Base-by-base conservation (phyloP, 192 early-diverging fungal genomes). In the Rhizophagus clarus region DNA sequence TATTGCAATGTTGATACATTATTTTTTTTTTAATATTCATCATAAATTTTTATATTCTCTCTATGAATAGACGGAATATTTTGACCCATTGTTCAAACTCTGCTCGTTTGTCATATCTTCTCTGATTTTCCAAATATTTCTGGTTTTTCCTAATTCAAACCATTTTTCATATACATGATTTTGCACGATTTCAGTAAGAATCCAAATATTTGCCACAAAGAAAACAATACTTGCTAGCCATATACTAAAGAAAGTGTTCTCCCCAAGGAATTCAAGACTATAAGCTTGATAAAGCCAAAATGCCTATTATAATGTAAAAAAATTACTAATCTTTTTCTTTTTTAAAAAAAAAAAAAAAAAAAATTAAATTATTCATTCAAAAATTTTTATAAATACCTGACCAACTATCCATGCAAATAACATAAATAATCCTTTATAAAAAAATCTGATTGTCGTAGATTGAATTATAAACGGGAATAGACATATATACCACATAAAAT, bases 401-500 rank as follows among this genome's bases (percentile, higher is more conserved):
- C 87, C 86, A 14, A 77, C 88, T 32, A 95, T 85, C 96, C 96
- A 97, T 8, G 88, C 79, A 1, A 80, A 82, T 9, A 96, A 68
- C 34, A 95, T 75, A 32, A 79, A 61, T 26, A 92, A 32, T 0
- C 92, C 93, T 24, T 82, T 83, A 80, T 86, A 86, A 40, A 79
- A 72, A 14, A 93, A 77, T 24, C 66, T 73, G 15, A 91, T 79
- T 8, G 80, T 77, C 45, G 85, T 92, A 42, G 82, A 89, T 17
- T 94, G 96, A 77, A 97, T 86, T 20, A 97, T 87, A 11, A 98
- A 79, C 28, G 98, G 98, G 32, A 98, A 84, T 24, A 97, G 87
- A 84, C 95, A 96, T 20, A 98, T 90, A 82, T 98, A 98, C 98
- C 98, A 99, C 96, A 99, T 97, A 83, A 99, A 99, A 80, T 99